Base-by-base conservation (phyloP, 2,329 filamentous ascomycete species). In the Penicillium sp. region DNA sequence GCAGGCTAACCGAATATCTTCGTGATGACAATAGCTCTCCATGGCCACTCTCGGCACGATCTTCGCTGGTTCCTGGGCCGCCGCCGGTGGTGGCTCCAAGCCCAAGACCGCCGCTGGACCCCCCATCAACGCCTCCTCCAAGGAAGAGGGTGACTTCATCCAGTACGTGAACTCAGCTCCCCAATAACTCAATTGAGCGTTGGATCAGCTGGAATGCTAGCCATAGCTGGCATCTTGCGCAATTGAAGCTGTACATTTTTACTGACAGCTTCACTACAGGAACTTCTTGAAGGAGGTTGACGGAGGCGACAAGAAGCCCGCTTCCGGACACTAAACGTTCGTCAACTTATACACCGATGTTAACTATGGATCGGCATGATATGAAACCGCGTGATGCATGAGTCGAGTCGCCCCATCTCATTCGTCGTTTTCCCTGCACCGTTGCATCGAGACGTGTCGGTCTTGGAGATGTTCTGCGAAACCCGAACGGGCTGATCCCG, bases 131-230 rank as follows among this genome's bases (percentile, higher is more conserved):
- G 85, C 86, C 52, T 78, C 79, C 68, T 87, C 83, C 78, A 86
- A 86, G 76, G 85, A 87, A 66, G 86, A 88, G 78, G 86, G 87
- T 78, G 81, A 82, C 69, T 88, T 88, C 74, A 85, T 88, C 71
- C 83, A 87, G 86, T 88, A 83, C 62, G 82, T 79, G 49, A 29
- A 42, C 22, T 22, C 24, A 33, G 22, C 21, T 50, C 6, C 42
- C 2, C 29, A 29, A n/a, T 10, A 21, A n/a, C 3, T 6, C 48
- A 50, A 50, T 50, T 21, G 10, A 27, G 33, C 33, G 29, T 13
- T n/a, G 14, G 5, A 27, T 21, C n/a, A 10, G 11, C 19, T 29
- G 22, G 21, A 4, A 42, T 13, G 7, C 33, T 39, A 39, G 4
- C 8, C 3, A 27, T 13, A 16, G 19, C 29, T 21, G 13, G 29